phyloP scores from a whole-genome alignment of 805 yeast genomes.

The Saturnispora quitensis region DNA sequence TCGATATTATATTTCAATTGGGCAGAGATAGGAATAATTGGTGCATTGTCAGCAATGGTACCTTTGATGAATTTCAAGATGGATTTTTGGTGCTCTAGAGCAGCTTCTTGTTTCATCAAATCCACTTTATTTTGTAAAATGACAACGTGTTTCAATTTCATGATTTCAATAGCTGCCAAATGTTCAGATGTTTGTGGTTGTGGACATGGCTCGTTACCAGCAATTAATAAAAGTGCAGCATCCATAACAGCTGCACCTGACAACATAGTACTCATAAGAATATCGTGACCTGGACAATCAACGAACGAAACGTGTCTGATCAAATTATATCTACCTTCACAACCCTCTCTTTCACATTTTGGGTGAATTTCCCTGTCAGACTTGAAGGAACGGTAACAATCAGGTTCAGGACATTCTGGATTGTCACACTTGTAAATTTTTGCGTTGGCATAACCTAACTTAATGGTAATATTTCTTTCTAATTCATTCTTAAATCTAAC shows the following conservation, averaged over 20 bases:
- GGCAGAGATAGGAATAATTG: slow-evolving; percentile 97
- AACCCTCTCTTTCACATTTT: slow-evolving; percentile 79
- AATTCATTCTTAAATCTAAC: slow-evolving; percentile 98
- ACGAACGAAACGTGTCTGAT: slow-evolving; percentile 97
- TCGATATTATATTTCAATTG: slow-evolving; percentile 97
- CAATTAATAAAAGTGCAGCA: slow-evolving; percentile 91
- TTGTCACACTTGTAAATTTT: slow-evolving; percentile 91
- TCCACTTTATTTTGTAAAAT: slow-evolving; percentile 97
- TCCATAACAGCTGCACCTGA: slow-evolving; percentile 99
- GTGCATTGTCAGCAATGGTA: slow-evolving; percentile 98
- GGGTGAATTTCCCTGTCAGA: slow-evolving; percentile 94
- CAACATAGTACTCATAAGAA: slow-evolving; percentile 99
- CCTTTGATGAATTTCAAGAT: slow-evolving; percentile 91
- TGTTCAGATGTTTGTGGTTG: slow-evolving; percentile 99
- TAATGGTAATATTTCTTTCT: slow-evolving; percentile 97
- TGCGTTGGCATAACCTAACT: slow-evolving; percentile 98
- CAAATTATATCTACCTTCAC: slow-evolving; percentile 79
- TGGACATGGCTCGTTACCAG: slow-evolving; percentile 99
- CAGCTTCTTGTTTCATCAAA: slow-evolving; percentile 95
- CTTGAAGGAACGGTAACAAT: slow-evolving; percentile 88
- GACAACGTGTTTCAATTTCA: slow-evolving; percentile 95
- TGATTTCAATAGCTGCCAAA: slow-evolving; percentile 98
- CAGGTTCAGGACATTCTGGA: slow-evolving; percentile 83
- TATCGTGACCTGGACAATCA: slow-evolving; percentile 99
- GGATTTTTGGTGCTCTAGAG: slow-evolving; percentile 90